A percentile compares a stretch with the other conserved stretches of the same genome.
phyloP scores from a whole-genome alignment of 202 grass and related monocot species.

The Musa balbisiana region DNA sequence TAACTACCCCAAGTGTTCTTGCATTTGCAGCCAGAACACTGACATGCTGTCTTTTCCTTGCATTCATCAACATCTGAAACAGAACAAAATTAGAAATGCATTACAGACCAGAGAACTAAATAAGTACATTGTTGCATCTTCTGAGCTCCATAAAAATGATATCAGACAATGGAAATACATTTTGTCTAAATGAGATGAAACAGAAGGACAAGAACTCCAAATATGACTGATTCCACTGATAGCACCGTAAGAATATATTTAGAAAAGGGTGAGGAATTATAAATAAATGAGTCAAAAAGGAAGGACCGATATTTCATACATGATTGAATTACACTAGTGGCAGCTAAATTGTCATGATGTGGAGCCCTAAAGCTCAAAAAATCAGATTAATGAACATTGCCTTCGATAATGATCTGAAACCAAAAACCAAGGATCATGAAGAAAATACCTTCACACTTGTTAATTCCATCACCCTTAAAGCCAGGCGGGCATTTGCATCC shows the following conservation, averaged over 20 bases:
- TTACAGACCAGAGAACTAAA: not conserved
- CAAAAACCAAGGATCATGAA: not conserved
- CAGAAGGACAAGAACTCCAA: no score
- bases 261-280: no score
- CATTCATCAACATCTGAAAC: conserved; percentile 26
- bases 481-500: conserved; percentile 23
- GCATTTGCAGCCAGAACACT: conserved; percentile 23
- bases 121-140: not conserved
- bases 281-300: no score
- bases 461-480: conserved; percentile 17
- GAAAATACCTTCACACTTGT: conserved; percentile 21
- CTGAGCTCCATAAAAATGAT: not conserved
- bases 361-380: not conserved
- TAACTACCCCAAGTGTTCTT: conserved; percentile 21
- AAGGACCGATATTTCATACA: not conserved
- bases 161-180: not conserved
- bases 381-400: not conserved
- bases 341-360: not conserved
- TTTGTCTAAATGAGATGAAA: no score
- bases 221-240: no score
- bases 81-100: not conserved
- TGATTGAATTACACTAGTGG: not conserved
- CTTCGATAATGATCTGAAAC: not conserved
- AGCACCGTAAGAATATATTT: no score
- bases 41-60: conserved; percentile 11